A percentile compares a stretch with the other conserved stretches of the same genome.
Evolutionary conservation across 768 basidiomycete species (phyloP).

Genomic region (Russula lepida): DNA sequence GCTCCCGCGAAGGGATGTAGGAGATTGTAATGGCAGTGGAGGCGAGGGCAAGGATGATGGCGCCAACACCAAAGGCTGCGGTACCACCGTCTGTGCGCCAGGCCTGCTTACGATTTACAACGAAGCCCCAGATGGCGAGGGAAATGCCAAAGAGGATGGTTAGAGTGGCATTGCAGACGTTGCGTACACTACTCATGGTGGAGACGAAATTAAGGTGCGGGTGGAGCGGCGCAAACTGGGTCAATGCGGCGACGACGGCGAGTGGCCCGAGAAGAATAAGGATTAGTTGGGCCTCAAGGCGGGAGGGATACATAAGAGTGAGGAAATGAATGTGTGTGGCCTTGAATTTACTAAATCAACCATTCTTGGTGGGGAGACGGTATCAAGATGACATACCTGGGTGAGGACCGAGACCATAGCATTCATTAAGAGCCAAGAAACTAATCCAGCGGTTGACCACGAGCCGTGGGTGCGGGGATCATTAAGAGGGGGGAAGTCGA

Average conservation of each 20-base stretch:
- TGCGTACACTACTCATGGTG: conserved; percentile 68
- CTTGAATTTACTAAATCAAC: conserved; percentile 32
- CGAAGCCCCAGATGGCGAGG: conserved; percentile 87
- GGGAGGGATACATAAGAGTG: conserved; percentile 88
- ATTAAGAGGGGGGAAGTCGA: conserved; percentile 58
- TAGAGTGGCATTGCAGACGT: conserved; percentile 95
- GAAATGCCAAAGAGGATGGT: conserved; percentile 87
- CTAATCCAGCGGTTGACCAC: conserved; percentile 61
- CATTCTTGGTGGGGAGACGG: not conserved
- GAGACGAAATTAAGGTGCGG: conserved; percentile 23
- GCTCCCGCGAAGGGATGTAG: conserved; percentile 74
- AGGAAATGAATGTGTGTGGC: conserved; percentile 97
- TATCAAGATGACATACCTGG: conserved; percentile 47
- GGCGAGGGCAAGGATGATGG: conserved; percentile 71
- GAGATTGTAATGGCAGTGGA: conserved; percentile 83
- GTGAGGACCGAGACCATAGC: conserved; percentile 76
- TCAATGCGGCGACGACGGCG: conserved; percentile 72
- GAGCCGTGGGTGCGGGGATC: conserved; percentile 24
- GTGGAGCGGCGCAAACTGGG: conserved; percentile 75
- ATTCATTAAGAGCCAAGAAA: conserved; percentile 83
- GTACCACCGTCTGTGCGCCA: conserved; percentile 98
- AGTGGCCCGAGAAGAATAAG: conserved; percentile 81
- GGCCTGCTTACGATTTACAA: conserved; percentile 82
- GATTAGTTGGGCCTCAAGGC: conserved; percentile 79
- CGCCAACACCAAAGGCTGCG: conserved; percentile 82